Percentiles rank a stretch among this genome's conserved stretches.
Evolutionary conservation across 2,329 filamentous ascomycete species (phyloP).

Genomic region (Talaromyces marneffei): DNA sequence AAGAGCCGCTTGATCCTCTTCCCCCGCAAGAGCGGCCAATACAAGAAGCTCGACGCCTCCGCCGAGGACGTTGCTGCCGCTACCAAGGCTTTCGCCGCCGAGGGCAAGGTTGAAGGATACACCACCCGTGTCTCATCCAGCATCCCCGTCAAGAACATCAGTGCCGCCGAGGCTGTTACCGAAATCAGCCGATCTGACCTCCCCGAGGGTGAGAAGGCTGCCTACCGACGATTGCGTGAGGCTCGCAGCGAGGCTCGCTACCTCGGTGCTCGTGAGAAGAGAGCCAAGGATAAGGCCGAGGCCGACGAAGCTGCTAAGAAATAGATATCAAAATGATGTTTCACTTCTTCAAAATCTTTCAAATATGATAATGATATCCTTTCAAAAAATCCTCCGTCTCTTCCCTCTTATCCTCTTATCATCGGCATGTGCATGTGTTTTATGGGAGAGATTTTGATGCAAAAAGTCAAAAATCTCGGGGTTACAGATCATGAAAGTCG

Average conservation of each 20-base stretch:
- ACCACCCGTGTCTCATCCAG: conserved; percentile 50
- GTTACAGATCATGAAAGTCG: neutral
- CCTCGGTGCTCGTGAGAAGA: conserved; percentile 85
- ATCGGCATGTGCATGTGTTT: conserved; percentile 5
- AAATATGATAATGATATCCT: conserved; percentile 17
- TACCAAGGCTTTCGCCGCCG: conserved; percentile 48
- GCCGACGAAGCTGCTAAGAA: conserved; percentile 55
- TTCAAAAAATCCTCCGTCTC: conserved; percentile 21
- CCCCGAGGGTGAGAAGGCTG: conserved; percentile 73
- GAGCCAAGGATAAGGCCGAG: conserved; percentile 73
- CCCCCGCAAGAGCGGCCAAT: conserved; percentile 87
- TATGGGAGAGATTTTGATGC: neutral
- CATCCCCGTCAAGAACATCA: conserved; percentile 67
- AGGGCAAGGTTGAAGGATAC: conserved; percentile 48
- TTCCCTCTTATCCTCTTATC: neutral
- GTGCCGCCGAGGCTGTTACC: conserved; percentile 53
- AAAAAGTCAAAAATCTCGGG: neutral
- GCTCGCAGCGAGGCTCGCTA: conserved; percentile 78
- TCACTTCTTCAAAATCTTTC: conserved; percentile 10
- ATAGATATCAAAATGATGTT: conserved; percentile 35
- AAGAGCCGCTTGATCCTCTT: conserved; percentile 93
- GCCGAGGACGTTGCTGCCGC: conserved; percentile 74
- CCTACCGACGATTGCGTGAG: conserved; percentile 78
- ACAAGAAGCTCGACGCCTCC: conserved; percentile 85
- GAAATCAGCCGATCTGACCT: conserved; percentile 79